Conservation (phyloP, 2,329 filamentous ascomycete genomes). For the Trichoderma hamatum region DNA sequence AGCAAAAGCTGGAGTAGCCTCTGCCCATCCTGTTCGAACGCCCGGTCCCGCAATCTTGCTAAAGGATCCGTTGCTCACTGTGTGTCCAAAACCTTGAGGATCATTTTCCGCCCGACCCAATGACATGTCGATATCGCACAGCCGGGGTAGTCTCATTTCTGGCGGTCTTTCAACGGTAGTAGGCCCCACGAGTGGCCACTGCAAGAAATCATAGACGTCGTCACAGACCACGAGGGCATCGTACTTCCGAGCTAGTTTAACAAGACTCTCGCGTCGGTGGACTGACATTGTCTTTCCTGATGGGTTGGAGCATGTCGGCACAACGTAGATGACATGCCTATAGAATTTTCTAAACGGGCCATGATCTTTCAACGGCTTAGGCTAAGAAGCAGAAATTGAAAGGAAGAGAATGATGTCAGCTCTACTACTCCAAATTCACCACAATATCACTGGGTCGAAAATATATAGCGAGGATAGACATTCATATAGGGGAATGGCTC, state of each 20-base stretch:
- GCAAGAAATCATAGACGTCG: constrained; percentile 92
- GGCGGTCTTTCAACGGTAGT: constrained; percentile 34
- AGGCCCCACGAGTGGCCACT: constrained; percentile 64
- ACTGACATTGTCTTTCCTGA: constrained; percentile 81
- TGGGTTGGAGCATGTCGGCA: constrained; percentile 88
- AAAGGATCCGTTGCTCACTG: constrained; percentile 85
- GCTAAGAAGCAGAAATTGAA: neutral
- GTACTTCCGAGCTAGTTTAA: constrained; percentile 74
- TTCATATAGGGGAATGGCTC: neutral
- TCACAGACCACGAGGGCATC: constrained; percentile 85
- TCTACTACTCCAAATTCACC: neutral
- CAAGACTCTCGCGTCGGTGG: constrained; percentile 65
- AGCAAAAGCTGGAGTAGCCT: constrained; percentile 63
- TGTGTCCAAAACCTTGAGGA: constrained; percentile 68
- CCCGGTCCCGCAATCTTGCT: constrained; percentile 86
- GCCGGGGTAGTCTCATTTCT: constrained; percentile 66
- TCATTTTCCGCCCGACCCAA: constrained; percentile 59
- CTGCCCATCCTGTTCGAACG: constrained; percentile 83
- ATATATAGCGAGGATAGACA: neutral
- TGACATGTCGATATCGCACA: constrained; percentile 76
- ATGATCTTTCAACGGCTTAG: constrained; percentile 56
- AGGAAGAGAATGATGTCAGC: neutral
- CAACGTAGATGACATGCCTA: constrained; percentile 83
- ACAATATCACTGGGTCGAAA: neutral
- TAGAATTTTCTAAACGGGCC: constrained; percentile 74